These are phyloP conservation scores for Rutstroemia sp. DNA, from an alignment of 2,329 filamentous ascomycete genomes.

Conservation along the genomic window DNA sequence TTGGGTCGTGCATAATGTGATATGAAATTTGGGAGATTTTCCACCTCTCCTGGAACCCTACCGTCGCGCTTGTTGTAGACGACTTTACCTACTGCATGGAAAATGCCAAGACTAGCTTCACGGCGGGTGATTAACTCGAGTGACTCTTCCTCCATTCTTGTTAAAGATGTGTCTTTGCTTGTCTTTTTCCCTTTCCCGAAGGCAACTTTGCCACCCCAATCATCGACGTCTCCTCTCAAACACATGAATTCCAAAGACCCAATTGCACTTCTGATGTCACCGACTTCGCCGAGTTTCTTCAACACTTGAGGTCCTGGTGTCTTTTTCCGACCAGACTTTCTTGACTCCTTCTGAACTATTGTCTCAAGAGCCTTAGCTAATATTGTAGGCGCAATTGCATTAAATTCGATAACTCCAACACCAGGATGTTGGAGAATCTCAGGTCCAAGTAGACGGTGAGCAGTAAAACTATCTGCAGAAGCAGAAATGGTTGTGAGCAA, in stretches of 20 bases:
- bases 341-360: conserved; percentile 77
- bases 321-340: conserved; percentile 64
- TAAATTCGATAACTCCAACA: conserved; percentile 81
- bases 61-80: conserved; percentile 90
- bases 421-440: conserved; percentile 78
- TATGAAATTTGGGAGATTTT: conserved; percentile 53
- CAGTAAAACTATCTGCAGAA: conserved; percentile 84
- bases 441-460: conserved; percentile 79
- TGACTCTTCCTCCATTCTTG: conserved; percentile 70
- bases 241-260: conserved; percentile 90
- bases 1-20: conserved; percentile 51
- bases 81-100: conserved; percentile 92
- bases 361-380: conserved; percentile 77
- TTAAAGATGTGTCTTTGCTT: conserved; percentile 40
- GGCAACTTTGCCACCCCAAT: conserved; percentile 67
- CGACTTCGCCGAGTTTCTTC: conserved; percentile 73
- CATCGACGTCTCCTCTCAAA: conserved; percentile 67
- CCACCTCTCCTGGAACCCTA: conserved; percentile 36
- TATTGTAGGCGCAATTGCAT: conserved; percentile 79
- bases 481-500: conserved; percentile 78
- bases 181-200: conserved; percentile 43
- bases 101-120: conserved; percentile 86
- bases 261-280: conserved; percentile 88
- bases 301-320: conserved; percentile 75
- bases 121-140: conserved; percentile 76